Evolutionary conservation across 1,284 basidiomycete genomes (phyloP), one percentile per base, ranked within the genome.

Genomic region (Ceratobasidium sp.): DNA sequence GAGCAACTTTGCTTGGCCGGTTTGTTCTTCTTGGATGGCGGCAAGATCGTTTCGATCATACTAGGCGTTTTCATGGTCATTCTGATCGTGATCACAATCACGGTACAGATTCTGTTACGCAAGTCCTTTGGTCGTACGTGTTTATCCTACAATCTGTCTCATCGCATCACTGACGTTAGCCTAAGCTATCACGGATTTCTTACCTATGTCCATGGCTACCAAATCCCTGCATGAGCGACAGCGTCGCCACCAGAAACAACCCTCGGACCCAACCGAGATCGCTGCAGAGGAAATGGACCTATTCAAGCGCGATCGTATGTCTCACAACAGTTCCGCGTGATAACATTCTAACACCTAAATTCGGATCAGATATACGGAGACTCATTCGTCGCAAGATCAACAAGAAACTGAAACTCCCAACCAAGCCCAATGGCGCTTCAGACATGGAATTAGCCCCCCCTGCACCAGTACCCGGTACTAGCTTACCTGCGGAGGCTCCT

Each of bases 1-100:
- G 67, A 78, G 51, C 75, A 78, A 36, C 54, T 78, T 9, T 76
- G 72, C 54, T 69, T 78, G 63, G 67, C 69, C n/a, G 77, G 75
- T 9, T 62, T 77, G n/a, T 77, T 75, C 71, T 77, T 77, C 76
- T 74, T 76, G 24, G 76, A 77, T 41, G 33, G 29, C 17, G 63
- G 74, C 6, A 69, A 69, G 17, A 59, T 47, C 15, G 57, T 59
- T 3, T 66, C 75, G 15, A 57, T 76, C 27, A 41, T 74, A 4
- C 64, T 74, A 51, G 75, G 75, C 11, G 54, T 59, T n/a, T 75
- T 76, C n/a, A 75, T 75, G 64, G 54, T 76, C 14, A 51, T 75
- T 36, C 47, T 76, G 41, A 17, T 76, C 45, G 57, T 62, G 19
- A 75, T 76, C 57, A 76, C 75, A 5, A 56, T 76, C 29, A 45